Evolutionary conservation across 2,329 filamentous ascomycete genomes (phyloP).

Genomic region (Thelonectria rubi): DNA sequence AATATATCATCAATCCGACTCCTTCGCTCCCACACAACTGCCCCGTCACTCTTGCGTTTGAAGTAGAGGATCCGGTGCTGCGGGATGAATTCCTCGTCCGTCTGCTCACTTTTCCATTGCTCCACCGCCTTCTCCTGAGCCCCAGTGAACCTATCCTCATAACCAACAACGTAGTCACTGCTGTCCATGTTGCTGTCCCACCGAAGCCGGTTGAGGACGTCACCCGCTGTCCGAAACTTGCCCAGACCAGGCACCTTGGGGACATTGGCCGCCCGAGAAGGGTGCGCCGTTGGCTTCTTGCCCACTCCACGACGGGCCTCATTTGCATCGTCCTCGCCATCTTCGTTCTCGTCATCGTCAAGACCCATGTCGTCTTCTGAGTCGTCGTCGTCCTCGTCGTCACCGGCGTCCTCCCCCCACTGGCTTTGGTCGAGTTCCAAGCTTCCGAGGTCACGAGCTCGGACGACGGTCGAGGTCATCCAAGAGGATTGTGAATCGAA

Average conservation of each 20-base stretch:
- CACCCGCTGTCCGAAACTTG: conserved; percentile 65
- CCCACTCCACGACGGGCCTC: conserved; percentile 1
- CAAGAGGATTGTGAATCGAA: conserved; percentile 60
- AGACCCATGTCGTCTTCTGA: conserved; percentile 54
- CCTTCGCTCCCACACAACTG: conserved; percentile 65
- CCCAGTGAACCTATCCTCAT: conserved; percentile 68
- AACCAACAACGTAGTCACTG: conserved; percentile 65
- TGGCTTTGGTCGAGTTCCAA: conserved; percentile 57
- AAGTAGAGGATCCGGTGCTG: conserved; percentile 72
- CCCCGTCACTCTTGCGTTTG: conserved; percentile 59
- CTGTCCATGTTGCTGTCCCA: conserved; percentile 66
- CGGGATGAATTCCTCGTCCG: conserved; percentile 73
- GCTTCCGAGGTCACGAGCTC: conserved; percentile 50
- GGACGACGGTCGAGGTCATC: conserved; percentile 55
- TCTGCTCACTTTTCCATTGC: conserved; percentile 68
- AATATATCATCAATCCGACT: conserved; percentile 64
- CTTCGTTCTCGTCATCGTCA: conserved; percentile 45
- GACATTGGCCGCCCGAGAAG: conserved; percentile 29
- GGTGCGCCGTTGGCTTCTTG: conserved; percentile 20
- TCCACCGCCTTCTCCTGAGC: conserved; percentile 62
- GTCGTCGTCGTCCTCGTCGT: conserved; percentile 52
- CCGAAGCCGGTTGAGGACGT: conserved; percentile 67
- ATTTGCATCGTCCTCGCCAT: conserved; percentile 41
- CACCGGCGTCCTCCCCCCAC: conserved; percentile 53
- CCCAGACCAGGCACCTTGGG: conserved; percentile 46